phyloP scores from a whole-genome alignment of 2,329 filamentous ascomycete species.

The Claviceps pazoutovae region DNA sequence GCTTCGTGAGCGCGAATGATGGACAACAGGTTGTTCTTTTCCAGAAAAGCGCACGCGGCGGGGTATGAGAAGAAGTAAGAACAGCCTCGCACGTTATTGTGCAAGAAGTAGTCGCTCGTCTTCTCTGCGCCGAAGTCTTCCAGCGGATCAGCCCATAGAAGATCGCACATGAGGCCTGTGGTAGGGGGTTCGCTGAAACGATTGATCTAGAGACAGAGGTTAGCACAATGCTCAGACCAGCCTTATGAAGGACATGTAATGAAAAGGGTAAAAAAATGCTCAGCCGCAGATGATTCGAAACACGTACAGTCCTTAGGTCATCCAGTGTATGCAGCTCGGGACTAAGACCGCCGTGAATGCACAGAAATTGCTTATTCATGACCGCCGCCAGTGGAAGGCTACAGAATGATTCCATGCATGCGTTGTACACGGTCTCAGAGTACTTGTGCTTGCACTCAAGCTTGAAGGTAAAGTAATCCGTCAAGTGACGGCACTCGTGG shows the following conservation, averaged over 20 bases:
- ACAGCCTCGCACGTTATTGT: conserved; percentile 96
- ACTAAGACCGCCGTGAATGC: conserved; percentile 92
- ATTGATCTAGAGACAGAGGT: conserved; percentile 53
- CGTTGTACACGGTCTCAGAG: conserved; percentile 88
- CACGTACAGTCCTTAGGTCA: conserved; percentile 69
- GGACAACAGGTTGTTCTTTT: conserved; percentile 97
- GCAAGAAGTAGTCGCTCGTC: conserved; percentile 90
- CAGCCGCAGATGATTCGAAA: too few relatives aligned
- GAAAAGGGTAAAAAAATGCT: background rate
- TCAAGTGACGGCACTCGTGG: conserved; percentile 96
- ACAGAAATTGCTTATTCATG: conserved; percentile 99
- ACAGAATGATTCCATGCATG: conserved; percentile 98
- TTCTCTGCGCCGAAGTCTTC: conserved; percentile 99
- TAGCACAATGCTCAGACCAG: background rate
- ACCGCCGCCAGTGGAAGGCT: conserved; percentile 82
- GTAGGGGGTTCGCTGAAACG: conserved; percentile 96
- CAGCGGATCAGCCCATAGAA: conserved; percentile 94
- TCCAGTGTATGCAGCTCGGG: conserved; percentile 93
- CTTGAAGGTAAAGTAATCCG: conserved; percentile 99
- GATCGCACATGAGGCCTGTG: conserved; percentile 97
- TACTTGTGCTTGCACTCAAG: conserved; percentile 99
- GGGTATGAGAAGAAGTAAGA: conserved; percentile 99
- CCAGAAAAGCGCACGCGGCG: conserved; percentile 88
- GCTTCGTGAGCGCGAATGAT: conserved; percentile 97
- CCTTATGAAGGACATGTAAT: background rate